phyloP scores from a whole-genome alignment of 2,329 filamentous ascomycete species.

The Neopestalotiopsis sp. region DNA sequence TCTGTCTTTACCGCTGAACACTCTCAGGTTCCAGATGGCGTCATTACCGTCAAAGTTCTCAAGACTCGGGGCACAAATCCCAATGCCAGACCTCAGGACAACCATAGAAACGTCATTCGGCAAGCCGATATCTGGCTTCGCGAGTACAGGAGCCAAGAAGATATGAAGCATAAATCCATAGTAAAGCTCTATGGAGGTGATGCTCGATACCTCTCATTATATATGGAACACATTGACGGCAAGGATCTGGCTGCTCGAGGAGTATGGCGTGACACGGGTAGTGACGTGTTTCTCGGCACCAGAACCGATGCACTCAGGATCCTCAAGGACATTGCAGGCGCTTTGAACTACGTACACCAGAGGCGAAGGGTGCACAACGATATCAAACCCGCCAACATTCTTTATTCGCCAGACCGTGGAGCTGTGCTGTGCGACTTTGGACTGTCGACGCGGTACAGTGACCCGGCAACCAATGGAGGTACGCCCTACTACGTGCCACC shows the following conservation, averaged over 20 bases:
- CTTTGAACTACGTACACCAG: constrained; percentile 60
- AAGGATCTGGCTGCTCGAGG: constrained; percentile 55
- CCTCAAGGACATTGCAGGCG: constrained; percentile 57
- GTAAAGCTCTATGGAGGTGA: constrained; percentile 64
- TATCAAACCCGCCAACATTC: constrained; percentile 66
- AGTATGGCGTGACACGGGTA: constrained; percentile 53
- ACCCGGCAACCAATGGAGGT: constrained; percentile 55
- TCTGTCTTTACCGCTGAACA: constrained; percentile 61
- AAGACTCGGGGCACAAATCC: constrained; percentile 53
- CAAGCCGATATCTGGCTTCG: constrained; percentile 66
- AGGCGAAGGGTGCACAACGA: constrained; percentile 63
- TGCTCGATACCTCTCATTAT: constrained; percentile 62
- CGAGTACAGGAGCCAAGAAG: constrained; percentile 60
- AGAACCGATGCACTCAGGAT: constrained; percentile 57
- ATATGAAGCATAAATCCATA: constrained; percentile 61
- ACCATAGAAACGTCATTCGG: constrained; percentile 60
- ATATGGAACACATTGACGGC: constrained; percentile 66
- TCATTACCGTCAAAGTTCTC: constrained; percentile 66
- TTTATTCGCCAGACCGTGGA: constrained; percentile 63
- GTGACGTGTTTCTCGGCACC: constrained; percentile 55
- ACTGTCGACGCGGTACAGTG: constrained; percentile 53
- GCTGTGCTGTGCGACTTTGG: constrained; percentile 67
- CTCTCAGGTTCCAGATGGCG: constrained; percentile 55
- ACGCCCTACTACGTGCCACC: constrained; percentile 68
- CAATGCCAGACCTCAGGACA: constrained; percentile 51